Percentiles rank a stretch among this genome's conserved stretches.
phyloP scores from a whole-genome alignment of 2,329 filamentous ascomycete species.

The Cladosporium sp. region DNA sequence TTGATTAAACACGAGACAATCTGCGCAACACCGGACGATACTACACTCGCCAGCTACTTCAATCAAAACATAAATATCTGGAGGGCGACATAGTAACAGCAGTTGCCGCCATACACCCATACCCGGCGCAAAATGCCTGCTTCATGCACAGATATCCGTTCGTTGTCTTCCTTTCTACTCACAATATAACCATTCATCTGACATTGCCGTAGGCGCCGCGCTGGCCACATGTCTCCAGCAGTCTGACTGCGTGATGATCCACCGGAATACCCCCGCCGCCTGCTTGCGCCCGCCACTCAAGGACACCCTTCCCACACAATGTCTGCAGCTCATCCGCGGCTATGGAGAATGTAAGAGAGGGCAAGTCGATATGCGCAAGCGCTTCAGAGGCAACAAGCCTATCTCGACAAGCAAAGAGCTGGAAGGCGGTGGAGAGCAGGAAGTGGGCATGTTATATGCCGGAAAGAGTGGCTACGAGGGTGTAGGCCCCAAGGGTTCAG shows the following conservation, averaged over 20 bases:
- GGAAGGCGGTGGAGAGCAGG: slow-evolving; percentile 50
- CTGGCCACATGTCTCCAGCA: slow-evolving; percentile 93
- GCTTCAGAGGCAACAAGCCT: slow-evolving; percentile 91
- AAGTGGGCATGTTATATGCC: slow-evolving; percentile 72
- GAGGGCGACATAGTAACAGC: background rate
- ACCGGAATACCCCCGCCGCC: slow-evolving; percentile 82
- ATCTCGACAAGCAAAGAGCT: slow-evolving; percentile 67
- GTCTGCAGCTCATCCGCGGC: slow-evolving; percentile 88
- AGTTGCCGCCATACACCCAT: background rate
- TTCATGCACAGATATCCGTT: slow-evolving; percentile 88
- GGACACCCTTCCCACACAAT: slow-evolving; percentile 79
- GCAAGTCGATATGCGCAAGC: slow-evolving; percentile 97
- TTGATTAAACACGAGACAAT: background rate
- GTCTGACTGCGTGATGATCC: slow-evolving; percentile 92
- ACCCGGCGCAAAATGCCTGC: slow-evolving; percentile 19
- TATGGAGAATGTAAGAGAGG: slow-evolving; percentile 95
- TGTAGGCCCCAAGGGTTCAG: slow-evolving; percentile 27
- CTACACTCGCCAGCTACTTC: background rate
- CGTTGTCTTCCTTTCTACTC: slow-evolving; percentile 40
- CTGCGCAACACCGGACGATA: background rate
- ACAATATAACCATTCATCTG: background rate
- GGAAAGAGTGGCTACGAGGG: slow-evolving; percentile 53
- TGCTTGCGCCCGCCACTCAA: slow-evolving; percentile 82
- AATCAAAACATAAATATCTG: background rate
- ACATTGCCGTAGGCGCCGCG: slow-evolving; percentile 67